These are phyloP conservation scores for Vigna reflexopilosa DNA, from an alignment of 306 rosid genomes.

Conservation along the genomic window DNA sequence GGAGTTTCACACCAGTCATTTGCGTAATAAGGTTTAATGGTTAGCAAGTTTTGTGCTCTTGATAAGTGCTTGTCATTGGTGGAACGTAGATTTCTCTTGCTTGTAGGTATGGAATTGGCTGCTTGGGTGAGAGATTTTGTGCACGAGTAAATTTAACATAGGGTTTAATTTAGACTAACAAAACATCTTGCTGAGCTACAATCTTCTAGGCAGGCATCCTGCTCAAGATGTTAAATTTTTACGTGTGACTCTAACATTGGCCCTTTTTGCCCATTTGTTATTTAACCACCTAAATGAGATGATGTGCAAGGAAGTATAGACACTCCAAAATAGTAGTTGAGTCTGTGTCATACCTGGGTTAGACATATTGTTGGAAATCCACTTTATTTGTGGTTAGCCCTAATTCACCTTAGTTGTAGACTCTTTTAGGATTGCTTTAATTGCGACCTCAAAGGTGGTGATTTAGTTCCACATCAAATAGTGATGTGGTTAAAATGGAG, in stretches of 20 bases:
- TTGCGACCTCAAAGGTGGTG: no score
- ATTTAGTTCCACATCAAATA: no score
- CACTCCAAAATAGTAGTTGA: not conserved
- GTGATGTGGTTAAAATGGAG: no score
- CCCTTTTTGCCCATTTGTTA: constrained; percentile 6
- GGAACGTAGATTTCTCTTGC: constrained; percentile 10
- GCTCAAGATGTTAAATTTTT: not conserved
- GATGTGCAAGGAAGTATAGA: not conserved
- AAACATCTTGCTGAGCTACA: not conserved
- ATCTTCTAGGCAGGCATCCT: not conserved
- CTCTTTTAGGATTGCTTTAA: no score
- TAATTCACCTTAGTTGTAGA: no score
- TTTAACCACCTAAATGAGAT: not conserved
- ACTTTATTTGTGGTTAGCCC: no score
- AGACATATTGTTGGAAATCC: not conserved
- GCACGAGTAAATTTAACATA: not conserved
- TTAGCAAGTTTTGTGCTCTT: not conserved
- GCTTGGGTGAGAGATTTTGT: constrained; percentile 1
- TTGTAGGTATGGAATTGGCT: not conserved
- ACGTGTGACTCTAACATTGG: not conserved
- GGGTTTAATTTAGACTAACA: constrained; percentile 14
- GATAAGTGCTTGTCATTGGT: not conserved
- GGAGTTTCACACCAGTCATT: not conserved
- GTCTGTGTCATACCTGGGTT: not conserved
- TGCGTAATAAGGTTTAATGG: not conserved